A percentile compares a stretch with the other conserved stretches of the same genome.
Evolutionary conservation across 2,329 filamentous ascomycete genomes (phyloP).

Genomic region (Mollisiaceae sp.): DNA sequence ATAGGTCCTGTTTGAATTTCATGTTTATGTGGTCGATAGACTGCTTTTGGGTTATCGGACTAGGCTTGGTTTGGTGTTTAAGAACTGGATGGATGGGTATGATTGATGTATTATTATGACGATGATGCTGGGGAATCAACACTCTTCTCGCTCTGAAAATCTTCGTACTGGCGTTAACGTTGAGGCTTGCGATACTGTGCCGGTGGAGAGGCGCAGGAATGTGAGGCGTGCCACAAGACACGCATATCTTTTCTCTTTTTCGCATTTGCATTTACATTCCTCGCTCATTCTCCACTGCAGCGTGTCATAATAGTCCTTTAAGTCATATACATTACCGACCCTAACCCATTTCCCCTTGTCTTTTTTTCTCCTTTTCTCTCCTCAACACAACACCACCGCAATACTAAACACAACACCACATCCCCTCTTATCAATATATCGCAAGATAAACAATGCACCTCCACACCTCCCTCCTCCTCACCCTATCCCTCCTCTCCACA

Average conservation of each 20-base stretch:
- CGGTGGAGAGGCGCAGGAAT: not conserved
- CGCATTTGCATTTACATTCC: not conserved
- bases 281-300: not conserved
- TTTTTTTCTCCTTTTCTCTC: too few species aligned
- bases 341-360: too few species aligned
- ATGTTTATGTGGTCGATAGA: not conserved
- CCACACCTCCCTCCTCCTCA: too few species aligned
- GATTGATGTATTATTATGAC: conserved; percentile 2
- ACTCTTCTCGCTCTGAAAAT: not conserved
- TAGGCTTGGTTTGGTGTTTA: not conserved
- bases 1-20: not conserved
- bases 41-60: not conserved
- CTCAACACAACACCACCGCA: too few species aligned
- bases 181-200: not conserved
- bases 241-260: not conserved
- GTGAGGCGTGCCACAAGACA: not conserved
- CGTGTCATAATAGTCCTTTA: too few species aligned
- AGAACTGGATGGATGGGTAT: not conserved
- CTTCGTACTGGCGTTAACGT: not conserved
- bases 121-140: not conserved
- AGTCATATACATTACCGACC: too few species aligned
- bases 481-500: too few species aligned
- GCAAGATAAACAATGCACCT: too few species aligned
- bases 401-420: too few species aligned
- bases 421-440: too few species aligned